phyloP scores from a whole-genome alignment of 1,284 basidiomycete genomes.

The Rugosomyces carneus region DNA sequence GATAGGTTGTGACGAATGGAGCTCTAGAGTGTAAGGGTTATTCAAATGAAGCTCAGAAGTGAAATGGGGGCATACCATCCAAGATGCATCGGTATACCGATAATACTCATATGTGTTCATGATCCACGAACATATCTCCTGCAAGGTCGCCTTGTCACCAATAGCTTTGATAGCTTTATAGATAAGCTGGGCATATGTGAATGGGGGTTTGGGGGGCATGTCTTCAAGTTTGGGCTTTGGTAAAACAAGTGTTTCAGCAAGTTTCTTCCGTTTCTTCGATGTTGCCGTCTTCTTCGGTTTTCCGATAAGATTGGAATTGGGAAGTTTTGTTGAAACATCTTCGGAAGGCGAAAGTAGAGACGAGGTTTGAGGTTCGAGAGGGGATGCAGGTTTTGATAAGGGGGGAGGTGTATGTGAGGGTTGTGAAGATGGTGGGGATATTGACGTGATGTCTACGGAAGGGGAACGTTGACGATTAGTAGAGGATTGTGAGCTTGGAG shows the following conservation, averaged over 20 bases:
- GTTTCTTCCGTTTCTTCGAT: slow-evolving; percentile 72
- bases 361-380: slow-evolving; percentile 29
- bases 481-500: slow-evolving; percentile 65
- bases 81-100: slow-evolving; percentile 75
- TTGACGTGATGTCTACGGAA: slow-evolving; percentile 73
- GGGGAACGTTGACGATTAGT: slow-evolving; percentile 55
- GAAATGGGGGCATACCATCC: slow-evolving; percentile 59
- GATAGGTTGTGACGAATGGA: slow-evolving; percentile 91
- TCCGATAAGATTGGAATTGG: slow-evolving; percentile 54
- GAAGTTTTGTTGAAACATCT: slow-evolving; percentile 32
- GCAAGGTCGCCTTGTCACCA: slow-evolving; percentile 82
- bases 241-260: slow-evolving; percentile 32
- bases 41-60: slow-evolving; percentile 9
- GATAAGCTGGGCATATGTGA: slow-evolving; percentile 76
- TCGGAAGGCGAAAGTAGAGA: slow-evolving; percentile 13
- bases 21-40: slow-evolving; percentile 43
- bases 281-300: slow-evolving; percentile 40
- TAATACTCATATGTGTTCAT: slow-evolving; percentile 87
- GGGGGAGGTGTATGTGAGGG: slow-evolving; percentile 70
- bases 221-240: slow-evolving; percentile 57
- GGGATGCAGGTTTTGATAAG: slow-evolving; percentile 31
- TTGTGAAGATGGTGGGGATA: slow-evolving; percentile 75
- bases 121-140: slow-evolving; percentile 92
- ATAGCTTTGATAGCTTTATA: slow-evolving; percentile 74
- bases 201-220: slow-evolving; percentile 73